Evolutionary conservation across 805 yeast species (phyloP), one percentile per base, ranked within the genome.

Genomic region (Zygosaccharomyces siamensis): DNA sequence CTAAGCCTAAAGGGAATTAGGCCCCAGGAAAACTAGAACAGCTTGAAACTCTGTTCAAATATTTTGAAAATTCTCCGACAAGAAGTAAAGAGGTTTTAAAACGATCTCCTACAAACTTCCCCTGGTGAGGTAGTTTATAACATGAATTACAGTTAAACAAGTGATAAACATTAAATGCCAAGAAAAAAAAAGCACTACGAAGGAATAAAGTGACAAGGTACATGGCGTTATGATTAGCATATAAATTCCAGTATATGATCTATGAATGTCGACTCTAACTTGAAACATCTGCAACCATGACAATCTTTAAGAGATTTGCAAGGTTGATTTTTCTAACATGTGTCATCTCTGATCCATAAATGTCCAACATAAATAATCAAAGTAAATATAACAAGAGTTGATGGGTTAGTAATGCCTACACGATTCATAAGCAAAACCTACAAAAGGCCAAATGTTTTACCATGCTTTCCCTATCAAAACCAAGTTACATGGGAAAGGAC

Each of bases 131-230:
- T 14, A 12, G 14, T 21, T 30, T 36, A 27, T 30, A 41, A 41
- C 36, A 30, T 41, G 16, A 11, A 33, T 14, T 33, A 33, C 16
- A 33, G 44, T 28, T 41, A 10, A 26, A 26, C 23, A 20, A 28
- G 44, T 41, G 44, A 41, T 41, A 41, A 41, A 41, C 44, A 41
- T 20, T 41, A 26, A 6, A 28, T 41, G 44, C 44, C 44, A 41
- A 41, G 44, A 40, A 27, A 14, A 33, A 33, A 33, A 33, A 33
- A 33, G 37, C 33, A 31, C 37, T 33, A 33, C 16, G 11, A 23
- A 23, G 21, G 37, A 14, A 33, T 8, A 33, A 33, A 33, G 10
- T 33, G 20, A 33, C 24, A 23, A 23, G 24, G 24, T 23, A 23
- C 3, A 4, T 23, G 24, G 24, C 6, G 6, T 23, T 23, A 23